These are phyloP conservation scores for Hanseniaspora jakobsenii DNA, from an alignment of 805 yeast genomes.

Conservation along the genomic window DNA sequence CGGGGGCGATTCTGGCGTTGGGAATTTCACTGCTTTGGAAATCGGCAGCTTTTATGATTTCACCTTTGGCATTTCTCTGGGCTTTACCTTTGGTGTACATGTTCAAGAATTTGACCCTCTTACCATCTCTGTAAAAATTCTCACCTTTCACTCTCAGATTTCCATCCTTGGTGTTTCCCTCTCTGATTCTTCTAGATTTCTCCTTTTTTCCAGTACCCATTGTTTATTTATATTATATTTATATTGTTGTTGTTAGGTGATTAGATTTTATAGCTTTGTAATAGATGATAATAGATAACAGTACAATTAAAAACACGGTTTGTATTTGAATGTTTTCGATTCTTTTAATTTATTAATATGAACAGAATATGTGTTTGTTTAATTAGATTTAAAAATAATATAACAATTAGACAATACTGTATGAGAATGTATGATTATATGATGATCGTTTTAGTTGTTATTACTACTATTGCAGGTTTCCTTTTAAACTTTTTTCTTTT, in stretches of 20 bases:
- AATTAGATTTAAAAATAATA: no score
- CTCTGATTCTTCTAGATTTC: conserved; percentile 71
- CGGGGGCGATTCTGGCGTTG: conserved; percentile 87
- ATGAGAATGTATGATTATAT: no score
- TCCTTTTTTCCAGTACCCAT: conserved; percentile 96
- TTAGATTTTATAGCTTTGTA: neutral
- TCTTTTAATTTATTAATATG: no score
- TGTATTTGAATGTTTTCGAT: no score
- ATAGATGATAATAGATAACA: no score
- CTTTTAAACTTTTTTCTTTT: no score
- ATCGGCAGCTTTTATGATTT: conserved; percentile 72
- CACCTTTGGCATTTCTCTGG: conserved; percentile 75
- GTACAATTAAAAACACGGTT: no score
- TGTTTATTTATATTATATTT: no score
- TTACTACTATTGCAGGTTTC: no score
- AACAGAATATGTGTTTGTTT: no score
- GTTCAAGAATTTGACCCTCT: conserved; percentile 73
- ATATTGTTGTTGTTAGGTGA: neutral
- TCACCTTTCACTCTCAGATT: conserved; percentile 92
- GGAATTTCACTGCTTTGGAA: conserved; percentile 82
- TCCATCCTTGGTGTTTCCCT: conserved; percentile 73
- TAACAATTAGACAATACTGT: no score
- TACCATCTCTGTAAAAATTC: conserved; percentile 89
- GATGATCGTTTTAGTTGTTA: no score
- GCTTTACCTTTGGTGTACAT: conserved; percentile 93